Evolutionary conservation across 31 red algal genomes (phyloP).

Genomic region (Odonthalia washingtoniensis): DNA sequence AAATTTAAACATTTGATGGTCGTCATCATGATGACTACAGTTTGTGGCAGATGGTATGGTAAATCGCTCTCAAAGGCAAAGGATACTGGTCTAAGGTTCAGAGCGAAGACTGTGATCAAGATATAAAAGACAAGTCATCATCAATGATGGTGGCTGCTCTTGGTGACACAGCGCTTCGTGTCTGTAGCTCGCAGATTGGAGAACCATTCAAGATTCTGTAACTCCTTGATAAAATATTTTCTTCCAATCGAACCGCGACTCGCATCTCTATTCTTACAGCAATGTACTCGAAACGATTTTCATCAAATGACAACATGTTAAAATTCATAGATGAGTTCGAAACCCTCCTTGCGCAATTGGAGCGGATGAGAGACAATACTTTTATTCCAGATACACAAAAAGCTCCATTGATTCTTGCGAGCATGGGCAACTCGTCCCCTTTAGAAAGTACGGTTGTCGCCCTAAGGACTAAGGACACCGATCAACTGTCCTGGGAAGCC

Average conservation of each 20-base stretch:
- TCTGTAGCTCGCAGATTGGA: not conserved
- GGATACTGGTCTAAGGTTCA: not conserved
- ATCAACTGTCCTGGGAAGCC: constrained; percentile 20
- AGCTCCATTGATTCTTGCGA: not conserved
- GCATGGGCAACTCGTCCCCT: constrained; percentile 6
- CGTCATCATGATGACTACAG: not conserved
- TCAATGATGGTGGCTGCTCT: not conserved
- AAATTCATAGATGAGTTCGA: constrained; percentile 10
- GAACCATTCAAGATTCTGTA: not conserved
- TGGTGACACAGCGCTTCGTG: not conserved
- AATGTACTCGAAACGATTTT: not conserved
- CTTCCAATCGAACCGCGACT: not conserved
- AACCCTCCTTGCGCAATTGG: constrained; percentile 6
- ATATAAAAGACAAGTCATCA: constrained; percentile 14
- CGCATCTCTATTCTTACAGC: not conserved
- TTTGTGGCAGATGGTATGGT: not conserved
- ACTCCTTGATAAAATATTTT: not conserved
- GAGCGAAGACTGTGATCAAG: not conserved
- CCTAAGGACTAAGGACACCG: not conserved
- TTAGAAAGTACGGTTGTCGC: not conserved
- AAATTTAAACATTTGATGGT: constrained; percentile 8
- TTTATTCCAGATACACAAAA: not conserved
- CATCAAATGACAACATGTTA: not conserved
- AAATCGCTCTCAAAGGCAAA: not conserved
- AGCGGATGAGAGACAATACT: not conserved